A percentile compares a stretch with the other conserved stretches of the same genome.
These are phyloP conservation scores for Mucor saturninus DNA, from an alignment of 371 early-diverging fungal species.

Conservation along the genomic window DNA sequence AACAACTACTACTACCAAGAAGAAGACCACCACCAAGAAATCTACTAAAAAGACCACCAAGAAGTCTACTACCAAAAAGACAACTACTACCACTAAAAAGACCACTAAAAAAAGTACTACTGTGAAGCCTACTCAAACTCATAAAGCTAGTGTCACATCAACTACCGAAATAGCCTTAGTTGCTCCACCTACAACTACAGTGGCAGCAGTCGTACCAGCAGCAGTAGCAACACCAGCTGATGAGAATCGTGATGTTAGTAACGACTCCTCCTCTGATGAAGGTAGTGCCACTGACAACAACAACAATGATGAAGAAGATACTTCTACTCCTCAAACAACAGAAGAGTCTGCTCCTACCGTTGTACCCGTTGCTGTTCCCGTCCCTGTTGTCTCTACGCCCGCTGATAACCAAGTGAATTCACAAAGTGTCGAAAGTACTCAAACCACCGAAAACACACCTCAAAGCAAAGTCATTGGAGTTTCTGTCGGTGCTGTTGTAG, in stretches of 20 bases:
- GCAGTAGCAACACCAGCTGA: neutral
- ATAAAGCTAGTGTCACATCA: neutral
- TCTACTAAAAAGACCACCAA: neutral
- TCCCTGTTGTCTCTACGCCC: neutral
- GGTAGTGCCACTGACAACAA: neutral
- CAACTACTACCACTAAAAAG: neutral
- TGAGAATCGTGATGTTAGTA: neutral
- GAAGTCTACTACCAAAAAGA: conserved; percentile 6
- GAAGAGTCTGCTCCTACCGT: neutral
- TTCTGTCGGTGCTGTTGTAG: conserved; percentile 40
- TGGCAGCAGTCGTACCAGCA: neutral
- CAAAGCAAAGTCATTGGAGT: conserved; percentile 39
- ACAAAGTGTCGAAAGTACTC: conserved; percentile 20
- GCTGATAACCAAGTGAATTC: conserved; percentile 13
- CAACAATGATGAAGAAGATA: neutral
- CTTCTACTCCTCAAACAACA: neutral
- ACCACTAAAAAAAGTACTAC: neutral
- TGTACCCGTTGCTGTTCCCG: neutral
- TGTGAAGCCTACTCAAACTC: neutral
- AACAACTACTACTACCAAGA: neutral
- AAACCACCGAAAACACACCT: conserved; percentile 20
- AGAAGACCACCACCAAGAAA: neutral
- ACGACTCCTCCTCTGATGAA: neutral
- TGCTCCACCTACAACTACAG: neutral
- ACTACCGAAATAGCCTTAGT: neutral